Evolutionary conservation across 495 filamentous ascomycete genomes (phyloP).

Genomic region (Apodospora peruviana): DNA sequence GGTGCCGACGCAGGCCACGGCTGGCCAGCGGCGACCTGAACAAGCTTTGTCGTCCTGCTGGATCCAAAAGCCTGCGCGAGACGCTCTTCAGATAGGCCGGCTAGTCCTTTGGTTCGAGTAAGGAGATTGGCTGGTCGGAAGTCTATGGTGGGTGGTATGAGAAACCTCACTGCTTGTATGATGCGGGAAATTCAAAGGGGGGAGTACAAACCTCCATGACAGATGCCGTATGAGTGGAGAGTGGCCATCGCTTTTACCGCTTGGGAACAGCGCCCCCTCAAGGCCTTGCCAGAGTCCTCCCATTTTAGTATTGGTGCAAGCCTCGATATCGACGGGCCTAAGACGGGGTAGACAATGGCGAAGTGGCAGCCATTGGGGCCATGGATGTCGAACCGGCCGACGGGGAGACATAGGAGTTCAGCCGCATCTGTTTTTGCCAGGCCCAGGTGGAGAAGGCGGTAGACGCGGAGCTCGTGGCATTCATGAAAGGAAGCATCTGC

Average conservation of each 20-base stretch:
- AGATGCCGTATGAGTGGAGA: constrained; percentile 24
- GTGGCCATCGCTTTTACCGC: constrained; percentile 17
- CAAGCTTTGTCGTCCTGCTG: constrained; percentile 11
- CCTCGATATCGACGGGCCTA: constrained; percentile 22
- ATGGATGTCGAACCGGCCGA: constrained; percentile 24
- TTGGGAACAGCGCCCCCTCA: constrained; percentile 18
- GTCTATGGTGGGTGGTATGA: constrained; percentile 10
- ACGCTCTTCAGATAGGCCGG: constrained; percentile 16
- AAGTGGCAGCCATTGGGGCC: constrained; percentile 33
- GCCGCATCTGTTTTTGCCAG: constrained; percentile 11
- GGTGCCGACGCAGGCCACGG: constrained; percentile 15
- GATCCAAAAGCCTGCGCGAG: constrained; percentile 17
- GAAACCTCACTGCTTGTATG: not conserved
- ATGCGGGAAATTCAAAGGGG: not conserved
- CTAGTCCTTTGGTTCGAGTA: constrained; percentile 10
- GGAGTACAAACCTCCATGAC: constrained; percentile 22
- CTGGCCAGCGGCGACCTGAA: constrained; percentile 7
- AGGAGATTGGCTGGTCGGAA: constrained; percentile 27
- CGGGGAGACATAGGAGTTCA: constrained; percentile 6
- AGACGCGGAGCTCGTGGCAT: constrained; percentile 15
- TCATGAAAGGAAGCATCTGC: constrained; percentile 21
- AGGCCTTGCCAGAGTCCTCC: constrained; percentile 1
- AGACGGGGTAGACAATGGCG: constrained; percentile 26
- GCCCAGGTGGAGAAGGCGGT: constrained; percentile 6
- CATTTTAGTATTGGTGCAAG: constrained; percentile 4